Percentiles rank a stretch among this genome's conserved stretches.
These are phyloP conservation scores for Termitomyces bulborhizus DNA, from an alignment of 768 basidiomycete genomes.

Conservation along the genomic window DNA sequence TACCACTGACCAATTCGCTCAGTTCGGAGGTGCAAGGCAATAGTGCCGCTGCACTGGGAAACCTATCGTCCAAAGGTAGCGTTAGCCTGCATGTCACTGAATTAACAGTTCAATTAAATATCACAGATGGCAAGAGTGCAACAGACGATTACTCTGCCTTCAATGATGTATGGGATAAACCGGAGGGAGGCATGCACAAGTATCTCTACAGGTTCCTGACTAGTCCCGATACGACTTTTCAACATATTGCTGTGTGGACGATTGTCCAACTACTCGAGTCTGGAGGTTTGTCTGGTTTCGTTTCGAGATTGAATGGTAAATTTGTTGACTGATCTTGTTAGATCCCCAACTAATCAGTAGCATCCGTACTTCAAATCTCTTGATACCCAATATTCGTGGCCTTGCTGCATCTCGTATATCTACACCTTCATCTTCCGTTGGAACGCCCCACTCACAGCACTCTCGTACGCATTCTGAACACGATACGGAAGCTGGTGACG, in stretches of 20 bases:
- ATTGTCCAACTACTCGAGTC: slow-evolving; percentile 97
- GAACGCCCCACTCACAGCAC: slow-evolving; percentile 66
- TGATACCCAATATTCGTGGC: slow-evolving; percentile 83
- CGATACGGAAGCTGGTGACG: slow-evolving; percentile 81
- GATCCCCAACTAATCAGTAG: slow-evolving; percentile 88
- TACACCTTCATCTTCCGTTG: slow-evolving; percentile 67
- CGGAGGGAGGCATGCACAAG: slow-evolving; percentile 93
- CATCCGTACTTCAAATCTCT: slow-evolving; percentile 76
- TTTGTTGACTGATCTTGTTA: slow-evolving; percentile 1
- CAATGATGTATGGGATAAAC: slow-evolving; percentile 97
- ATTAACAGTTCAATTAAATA: slow-evolving; percentile 3
- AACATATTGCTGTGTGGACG: slow-evolving; percentile 99
- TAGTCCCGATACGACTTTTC: slow-evolving; percentile 94
- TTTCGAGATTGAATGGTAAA: not conserved
- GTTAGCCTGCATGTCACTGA: not conserved
- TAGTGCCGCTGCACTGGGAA: slow-evolving; percentile 95
- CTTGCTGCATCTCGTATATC: slow-evolving; percentile 69
- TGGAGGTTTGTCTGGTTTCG: slow-evolving; percentile 48
- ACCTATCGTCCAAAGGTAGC: slow-evolving; percentile 92
- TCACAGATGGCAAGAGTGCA: slow-evolving; percentile 64
- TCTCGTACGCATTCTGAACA: slow-evolving; percentile 69
- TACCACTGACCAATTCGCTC: slow-evolving; percentile 92
- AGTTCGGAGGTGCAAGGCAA: slow-evolving; percentile 99
- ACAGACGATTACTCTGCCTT: slow-evolving; percentile 94
- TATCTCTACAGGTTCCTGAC: slow-evolving; percentile 93